Percentiles rank a stretch among this genome's conserved stretches.
Evolutionary conservation across 305 asterid species (phyloP).

Genomic region (Petunia hybrid): DNA sequence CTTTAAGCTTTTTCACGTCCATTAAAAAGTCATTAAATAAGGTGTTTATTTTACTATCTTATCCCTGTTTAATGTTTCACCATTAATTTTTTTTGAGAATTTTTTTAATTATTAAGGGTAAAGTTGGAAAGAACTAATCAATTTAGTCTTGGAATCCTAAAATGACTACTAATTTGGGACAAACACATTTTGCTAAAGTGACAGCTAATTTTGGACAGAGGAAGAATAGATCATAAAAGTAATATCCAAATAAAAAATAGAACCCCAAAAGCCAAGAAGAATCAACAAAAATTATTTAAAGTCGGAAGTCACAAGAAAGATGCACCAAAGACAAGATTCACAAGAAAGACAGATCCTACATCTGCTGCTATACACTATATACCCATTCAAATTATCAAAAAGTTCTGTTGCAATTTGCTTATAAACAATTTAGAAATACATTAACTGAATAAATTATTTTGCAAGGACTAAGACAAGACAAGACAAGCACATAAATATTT

Average conservation of each 20-base stretch:
- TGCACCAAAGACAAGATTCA: neutral
- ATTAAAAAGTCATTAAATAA: too few relatives aligned
- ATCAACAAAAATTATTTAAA: neutral
- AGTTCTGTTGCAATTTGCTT: too few relatives aligned
- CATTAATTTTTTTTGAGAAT: too few relatives aligned
- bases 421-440: neutral
- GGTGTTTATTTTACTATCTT: too few relatives aligned
- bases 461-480: neutral
- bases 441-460: neutral
- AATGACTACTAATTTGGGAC: too few relatives aligned
- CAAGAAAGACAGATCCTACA: conserved; percentile 8
- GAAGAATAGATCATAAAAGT: neutral
- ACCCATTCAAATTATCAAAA: neutral
- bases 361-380: neutral
- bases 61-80: too few relatives aligned
- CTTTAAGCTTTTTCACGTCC: too few relatives aligned
- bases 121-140: too few relatives aligned
- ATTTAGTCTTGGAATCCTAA: too few relatives aligned
- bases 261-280: neutral
- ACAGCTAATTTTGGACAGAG: too few relatives aligned
- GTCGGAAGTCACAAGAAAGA: conserved; percentile 1
- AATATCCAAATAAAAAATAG: neutral
- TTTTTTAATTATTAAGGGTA: too few relatives aligned
- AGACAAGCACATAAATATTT: conserved; percentile 16
- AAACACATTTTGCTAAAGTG: too few relatives aligned